Base-by-base conservation (phyloP, 352 stramenopile genomes). In the Pythium pyrilobum region DNA sequence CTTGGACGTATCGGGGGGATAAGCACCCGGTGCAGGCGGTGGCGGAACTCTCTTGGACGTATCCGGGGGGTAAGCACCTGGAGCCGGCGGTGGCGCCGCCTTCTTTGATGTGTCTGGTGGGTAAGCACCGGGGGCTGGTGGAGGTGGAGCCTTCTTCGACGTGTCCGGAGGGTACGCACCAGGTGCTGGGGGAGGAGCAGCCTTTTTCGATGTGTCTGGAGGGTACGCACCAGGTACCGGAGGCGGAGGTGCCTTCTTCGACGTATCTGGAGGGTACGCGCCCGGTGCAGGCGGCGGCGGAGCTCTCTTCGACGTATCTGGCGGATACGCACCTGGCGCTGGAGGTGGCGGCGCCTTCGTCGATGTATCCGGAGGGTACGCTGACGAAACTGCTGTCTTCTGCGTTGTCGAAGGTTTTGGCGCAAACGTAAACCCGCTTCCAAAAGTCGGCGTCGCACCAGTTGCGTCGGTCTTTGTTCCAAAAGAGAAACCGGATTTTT, bases 401-500 rank as follows among this genome's bases (percentile, higher is more conserved):
- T 34, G 31, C 4, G 37, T 40, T 21, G 43, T 31, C 20, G 36
- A 33, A 24, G 42, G 29, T 12, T 29, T 46, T 21, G 36, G 38
- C 21, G 36, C 48, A 39, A 55, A 55, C n/a, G 48, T 47, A 39
- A 55, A 55, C 5, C 48, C 48, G 8, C 45, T n/a, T 15, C 45
- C 45, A 36, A 38, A 29, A 20, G 48, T 12, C 31, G 24, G 34
- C n/a, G 34, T 33, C 13, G 25, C 31, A 48, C 27, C 20, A 16
- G 27, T 23, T 29, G 13, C 25, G 18, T 5, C 47, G 5, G 48
- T 23, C 25, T 33, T 23, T n/a, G 18, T 34, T 10, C 61, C 59
- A 52, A 85, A 85, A 12, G 74, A 80, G 53, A 80, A 71, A n/a
- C 60, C 69, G 16, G 56, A 11, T 21, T 53, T 69, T 20, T 2